Evolutionary conservation across 495 filamentous ascomycete species (phyloP).

Genomic region (Penicillium coprophilum): DNA sequence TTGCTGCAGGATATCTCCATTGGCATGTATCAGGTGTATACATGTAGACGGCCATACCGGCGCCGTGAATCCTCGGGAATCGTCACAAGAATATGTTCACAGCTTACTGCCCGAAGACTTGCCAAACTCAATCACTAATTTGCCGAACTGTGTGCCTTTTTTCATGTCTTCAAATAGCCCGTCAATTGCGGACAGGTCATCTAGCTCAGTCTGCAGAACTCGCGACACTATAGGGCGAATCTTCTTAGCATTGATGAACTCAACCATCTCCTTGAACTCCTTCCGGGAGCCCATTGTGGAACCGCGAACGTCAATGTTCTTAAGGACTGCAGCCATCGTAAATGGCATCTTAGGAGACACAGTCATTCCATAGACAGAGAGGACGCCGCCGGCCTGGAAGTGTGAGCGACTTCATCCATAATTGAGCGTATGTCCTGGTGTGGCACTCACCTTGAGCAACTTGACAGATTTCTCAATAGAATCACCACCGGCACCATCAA

Average conservation of each 20-base stretch:
- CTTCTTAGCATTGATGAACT: conserved; percentile 62
- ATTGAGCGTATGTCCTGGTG: background rate
- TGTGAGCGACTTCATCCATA: conserved; percentile 3
- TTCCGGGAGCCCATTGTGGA: conserved; percentile 73
- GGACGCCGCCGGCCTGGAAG: conserved; percentile 58
- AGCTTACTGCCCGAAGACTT: conserved; percentile 45
- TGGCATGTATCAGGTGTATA: conserved; percentile 1
- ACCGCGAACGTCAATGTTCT: conserved; percentile 71
- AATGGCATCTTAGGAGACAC: conserved; percentile 70
- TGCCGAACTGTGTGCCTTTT: conserved; percentile 73
- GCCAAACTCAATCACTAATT: conserved; percentile 64
- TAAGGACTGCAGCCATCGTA: conserved; percentile 67
- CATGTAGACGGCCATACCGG: background rate
- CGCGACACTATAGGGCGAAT: conserved; percentile 65
- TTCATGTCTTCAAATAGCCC: conserved; percentile 73
- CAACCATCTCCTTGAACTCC: conserved; percentile 76
- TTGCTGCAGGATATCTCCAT: conserved; percentile 4
- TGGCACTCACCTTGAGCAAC: conserved; percentile 53
- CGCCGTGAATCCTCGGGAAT: conserved; percentile 1
- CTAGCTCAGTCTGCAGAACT: conserved; percentile 58
- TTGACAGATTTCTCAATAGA: conserved; percentile 57
- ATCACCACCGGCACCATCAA: conserved; percentile 79
- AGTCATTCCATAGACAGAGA: conserved; percentile 78
- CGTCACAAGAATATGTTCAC: conserved; percentile 23
- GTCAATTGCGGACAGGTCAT: conserved; percentile 65